A percentile compares a stretch with the other conserved stretches of the same genome.
Conservation (phyloP, 1,284 basidiomycete genomes). For the Microbotryum lychnidis-dioicae region DNA sequence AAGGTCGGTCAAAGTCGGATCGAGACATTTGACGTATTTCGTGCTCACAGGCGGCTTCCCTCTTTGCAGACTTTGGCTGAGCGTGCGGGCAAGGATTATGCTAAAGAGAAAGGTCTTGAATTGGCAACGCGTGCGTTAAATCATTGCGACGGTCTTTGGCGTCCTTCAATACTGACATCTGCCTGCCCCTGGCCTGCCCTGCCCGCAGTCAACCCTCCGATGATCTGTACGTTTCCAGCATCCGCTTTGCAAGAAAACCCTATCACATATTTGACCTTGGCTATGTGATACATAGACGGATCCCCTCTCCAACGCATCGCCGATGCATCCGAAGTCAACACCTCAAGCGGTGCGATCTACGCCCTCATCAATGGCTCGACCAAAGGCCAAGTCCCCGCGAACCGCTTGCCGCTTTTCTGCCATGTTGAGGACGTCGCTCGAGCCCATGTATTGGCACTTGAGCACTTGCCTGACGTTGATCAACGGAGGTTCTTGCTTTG, state of each 20-base stretch:
- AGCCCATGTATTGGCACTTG: slow-evolving; percentile 36
- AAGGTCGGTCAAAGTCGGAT: not conserved
- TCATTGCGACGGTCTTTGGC: not conserved
- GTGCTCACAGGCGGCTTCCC: not conserved
- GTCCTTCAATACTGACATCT: too few species aligned
- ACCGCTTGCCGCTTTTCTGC: slow-evolving; percentile 40
- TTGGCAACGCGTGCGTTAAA: slow-evolving; percentile 7
- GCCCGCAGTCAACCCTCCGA: slow-evolving; percentile 27
- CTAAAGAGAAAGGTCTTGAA: slow-evolving; percentile 10
- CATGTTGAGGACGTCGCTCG: slow-evolving; percentile 34
- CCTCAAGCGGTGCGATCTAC: slow-evolving; percentile 27
- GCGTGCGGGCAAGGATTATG: slow-evolving; percentile 37
- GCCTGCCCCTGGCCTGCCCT: not conserved
- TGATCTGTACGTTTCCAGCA: slow-evolving; percentile 23
- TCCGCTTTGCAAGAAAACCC: not conserved
- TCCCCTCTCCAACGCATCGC: slow-evolving; percentile 21
- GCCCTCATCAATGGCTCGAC: slow-evolving; percentile 31
- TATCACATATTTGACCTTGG: too few species aligned
- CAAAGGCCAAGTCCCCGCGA: slow-evolving; percentile 32
- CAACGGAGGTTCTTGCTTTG: slow-evolving; percentile 25
- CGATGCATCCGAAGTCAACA: slow-evolving; percentile 24
- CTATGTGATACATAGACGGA: slow-evolving; percentile 6
- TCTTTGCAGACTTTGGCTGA: slow-evolving; percentile 38
- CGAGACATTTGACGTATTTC: too few species aligned
- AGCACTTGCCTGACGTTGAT: slow-evolving; percentile 18